Evolutionary conservation across 495 filamentous ascomycete genomes (phyloP), one percentile per base, ranked within the genome.

Genomic region (Platismatia glauca): DNA sequence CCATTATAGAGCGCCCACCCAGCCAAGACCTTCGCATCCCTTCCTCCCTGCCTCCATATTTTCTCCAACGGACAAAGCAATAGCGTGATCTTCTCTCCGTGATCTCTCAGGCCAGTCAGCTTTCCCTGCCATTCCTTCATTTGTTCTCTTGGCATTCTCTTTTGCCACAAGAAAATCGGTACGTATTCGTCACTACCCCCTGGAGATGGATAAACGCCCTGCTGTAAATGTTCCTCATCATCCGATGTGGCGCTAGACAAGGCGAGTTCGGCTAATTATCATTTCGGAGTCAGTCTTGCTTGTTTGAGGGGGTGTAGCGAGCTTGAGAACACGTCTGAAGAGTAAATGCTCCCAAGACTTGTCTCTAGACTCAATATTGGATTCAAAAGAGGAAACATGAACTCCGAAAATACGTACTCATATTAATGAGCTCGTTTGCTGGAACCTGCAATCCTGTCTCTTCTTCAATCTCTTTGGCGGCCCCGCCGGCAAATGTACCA

Each of bases 151-250:
- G 82, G 78, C 61, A 95, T 80, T 35, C 82, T 71, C 67, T 87
- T 84, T 75, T 91, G 82, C 72, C 86, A 84, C 62, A 90, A 72
- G 69, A 90, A 93, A 38, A 95, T 75, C 8, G 85, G 86, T 41
- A 95, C 86, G 68, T 86, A 89, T 72, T 95, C 91, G 73, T 96
- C 91, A 67, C 89, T 90, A 0, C 84, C 91, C 0, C 91, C 91
- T 4, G 89, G 79, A 44, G 84, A 89, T 0, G 89, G 88, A 71
- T 87, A 95, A 67, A 93, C 78, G 0, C 78, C 89, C 55, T 73
- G 72, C 37, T 88, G 83, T 22, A 92, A 66, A 6, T 70, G 68
- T 65, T 87, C 82, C 48, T 70, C 73, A 7, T 75, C 71, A 18
- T 67, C 68, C 7, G 60, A 66, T 20, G 58, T 57, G 27, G 55